Evolutionary conservation across 176 grass and related monocot species (phyloP), one percentile per base, ranked within the genome.

Genomic region (Oryza brachyantha): DNA sequence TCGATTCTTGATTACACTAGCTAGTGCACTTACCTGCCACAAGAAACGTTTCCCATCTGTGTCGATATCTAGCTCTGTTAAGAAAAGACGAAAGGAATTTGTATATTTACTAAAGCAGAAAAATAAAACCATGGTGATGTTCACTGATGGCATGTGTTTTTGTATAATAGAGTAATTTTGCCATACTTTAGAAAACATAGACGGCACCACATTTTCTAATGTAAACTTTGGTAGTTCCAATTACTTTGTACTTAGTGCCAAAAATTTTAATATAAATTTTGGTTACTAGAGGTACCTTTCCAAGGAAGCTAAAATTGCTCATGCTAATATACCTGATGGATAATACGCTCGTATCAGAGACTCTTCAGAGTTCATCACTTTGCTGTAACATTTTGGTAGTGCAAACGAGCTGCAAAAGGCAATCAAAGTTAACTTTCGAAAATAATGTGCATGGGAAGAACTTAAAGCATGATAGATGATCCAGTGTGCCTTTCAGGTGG

Each of bases 11-110:
- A 80, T 35, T 2, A 63, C n/a, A 10, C 13, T 31, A 46, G 43
- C 48, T 52, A 29, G 31, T 26, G 21, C 29, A 86, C 80, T 84
- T 87, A 93, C 87, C 66, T 90, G 73, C 91, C 84, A 90, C 28
- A 75, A 40, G 74, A 79, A 90, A 14, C 73, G 87, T 78, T 85
- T 87, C 22, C 84, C 87, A 62, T 84, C 54, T 3, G 78, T 93
- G 58, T 93, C 91, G 11, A 87, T 79, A 76, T 90, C 50, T 38
- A 87, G 40, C 34, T 93, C 90, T 84, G 62, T 22, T 17, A 13
- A 68, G 9, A 59, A 73, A 62, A 75, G 1, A 7, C 17, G 1
- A 46, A 46, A 52, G n/a, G 5, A 75, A 69, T 48, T 61, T 7
- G 3, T 1, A 32, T 16, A 61, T 72, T 21, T 65, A 63, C 5